Evolutionary conservation across 225 moss, liverwort and hornwort species (phyloP).

Genomic region (Lunularia cruciata): DNA sequence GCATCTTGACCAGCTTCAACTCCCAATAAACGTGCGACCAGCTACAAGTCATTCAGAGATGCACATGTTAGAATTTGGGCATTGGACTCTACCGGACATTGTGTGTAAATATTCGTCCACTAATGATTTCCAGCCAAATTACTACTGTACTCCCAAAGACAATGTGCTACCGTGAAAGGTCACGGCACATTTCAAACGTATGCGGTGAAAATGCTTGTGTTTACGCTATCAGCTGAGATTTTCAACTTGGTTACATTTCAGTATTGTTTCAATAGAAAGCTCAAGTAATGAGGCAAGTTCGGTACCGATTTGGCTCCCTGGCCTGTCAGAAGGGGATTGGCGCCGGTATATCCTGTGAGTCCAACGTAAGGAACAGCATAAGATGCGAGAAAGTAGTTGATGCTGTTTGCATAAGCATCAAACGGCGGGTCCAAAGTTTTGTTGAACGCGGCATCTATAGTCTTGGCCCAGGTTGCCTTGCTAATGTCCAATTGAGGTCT

Average conservation of each 20-base stretch:
- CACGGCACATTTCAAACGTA: no score
- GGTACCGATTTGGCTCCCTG: slow-evolving; percentile 49
- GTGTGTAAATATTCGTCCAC: no score
- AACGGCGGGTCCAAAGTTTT: slow-evolving; percentile 55
- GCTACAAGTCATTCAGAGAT: slow-evolving; percentile 29
- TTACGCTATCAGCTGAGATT: no score
- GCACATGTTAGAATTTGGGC: neutral
- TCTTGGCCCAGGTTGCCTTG: slow-evolving; percentile 48
- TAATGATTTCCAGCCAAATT: no score
- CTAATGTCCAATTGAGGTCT: slow-evolving; percentile 53
- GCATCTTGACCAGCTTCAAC: slow-evolving; percentile 81
- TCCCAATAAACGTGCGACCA: slow-evolving; percentile 52
- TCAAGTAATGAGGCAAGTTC: no score
- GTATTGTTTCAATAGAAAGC: no score
- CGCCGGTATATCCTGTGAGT: slow-evolving; percentile 68
- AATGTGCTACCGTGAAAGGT: no score
- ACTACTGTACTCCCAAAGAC: no score
- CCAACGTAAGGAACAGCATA: slow-evolving; percentile 86
- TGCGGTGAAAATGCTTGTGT: no score
- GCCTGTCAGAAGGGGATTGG: slow-evolving; percentile 37
- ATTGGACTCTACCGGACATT: no score
- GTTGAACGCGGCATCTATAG: slow-evolving; percentile 43
- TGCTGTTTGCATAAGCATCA: slow-evolving; percentile 53
- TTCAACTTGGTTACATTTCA: no score
- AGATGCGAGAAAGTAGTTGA: slow-evolving; percentile 65